These are phyloP conservation scores for Solanum raphanifolium DNA, from an alignment of 257 asterid species.

Conservation along the genomic window DNA sequence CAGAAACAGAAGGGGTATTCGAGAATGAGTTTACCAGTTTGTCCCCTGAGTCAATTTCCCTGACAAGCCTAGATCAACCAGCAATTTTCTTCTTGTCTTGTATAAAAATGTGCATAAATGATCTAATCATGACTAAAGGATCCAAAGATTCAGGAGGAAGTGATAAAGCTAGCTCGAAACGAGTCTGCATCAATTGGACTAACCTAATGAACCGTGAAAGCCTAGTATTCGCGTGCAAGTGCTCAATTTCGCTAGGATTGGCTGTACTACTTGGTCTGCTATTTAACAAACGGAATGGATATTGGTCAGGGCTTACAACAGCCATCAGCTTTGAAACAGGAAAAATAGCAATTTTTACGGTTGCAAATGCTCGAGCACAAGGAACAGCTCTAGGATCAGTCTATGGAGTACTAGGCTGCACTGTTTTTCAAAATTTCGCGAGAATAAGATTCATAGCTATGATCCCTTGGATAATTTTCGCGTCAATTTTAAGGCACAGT, in stretches of 20 bases:
- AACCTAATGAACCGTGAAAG: conserved; percentile 8
- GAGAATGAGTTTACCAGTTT: background rate
- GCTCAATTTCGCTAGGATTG: conserved; percentile 46
- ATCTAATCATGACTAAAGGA: background rate
- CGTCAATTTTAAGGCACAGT: background rate
- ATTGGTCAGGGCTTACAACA: conserved; percentile 64
- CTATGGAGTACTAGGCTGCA: conserved; percentile 48
- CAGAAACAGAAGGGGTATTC: conserved; percentile 5
- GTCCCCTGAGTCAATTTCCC: background rate
- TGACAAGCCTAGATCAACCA: conserved; percentile 11
- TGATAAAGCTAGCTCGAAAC: background rate
- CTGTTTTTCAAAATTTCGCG: conserved; percentile 19
- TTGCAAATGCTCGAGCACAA: conserved; percentile 56
- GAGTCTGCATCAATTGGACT: conserved; percentile 7
- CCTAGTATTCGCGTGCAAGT: conserved; percentile 34
- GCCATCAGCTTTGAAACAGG: conserved; percentile 54
- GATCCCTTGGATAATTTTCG: background rate
- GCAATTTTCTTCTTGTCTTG: conserved; percentile 44
- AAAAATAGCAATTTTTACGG: conserved; percentile 41
- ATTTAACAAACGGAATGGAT: conserved; percentile 35
- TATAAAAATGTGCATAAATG: conserved; percentile 20
- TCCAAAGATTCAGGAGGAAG: background rate
- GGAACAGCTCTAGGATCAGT: conserved; percentile 70
- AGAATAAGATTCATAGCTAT: background rate
- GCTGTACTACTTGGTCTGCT: conserved; percentile 47